A percentile compares a stretch with the other conserved stretches of the same genome.
Evolutionary conservation across 176 grass and related monocot species (phyloP).

Genomic region (Oropetium thomaeum): DNA sequence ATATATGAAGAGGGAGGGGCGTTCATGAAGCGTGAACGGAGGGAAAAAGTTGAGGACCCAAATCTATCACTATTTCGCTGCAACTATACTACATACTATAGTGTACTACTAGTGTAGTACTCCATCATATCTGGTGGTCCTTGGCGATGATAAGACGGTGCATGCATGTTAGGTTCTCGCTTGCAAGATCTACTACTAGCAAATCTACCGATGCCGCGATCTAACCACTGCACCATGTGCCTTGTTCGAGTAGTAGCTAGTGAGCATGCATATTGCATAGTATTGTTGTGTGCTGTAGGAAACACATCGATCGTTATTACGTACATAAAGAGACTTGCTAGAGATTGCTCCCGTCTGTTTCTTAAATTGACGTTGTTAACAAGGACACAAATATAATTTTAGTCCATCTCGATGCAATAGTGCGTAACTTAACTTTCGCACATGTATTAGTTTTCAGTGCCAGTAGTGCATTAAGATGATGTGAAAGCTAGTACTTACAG

Average conservation of each 20-base stretch:
- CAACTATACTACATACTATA: not conserved
- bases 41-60: not conserved
- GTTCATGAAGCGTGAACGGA: slow-evolving; percentile 14
- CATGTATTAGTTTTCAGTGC: too few species aligned
- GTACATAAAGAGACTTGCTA: too few species aligned
- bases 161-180: slow-evolving; percentile 12
- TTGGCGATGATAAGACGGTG: slow-evolving; percentile 8
- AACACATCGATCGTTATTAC: slow-evolving; percentile 23
- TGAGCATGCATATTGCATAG: too few species aligned
- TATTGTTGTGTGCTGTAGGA: slow-evolving; percentile 1
- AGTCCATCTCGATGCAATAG: too few species aligned
- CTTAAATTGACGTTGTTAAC: too few species aligned
- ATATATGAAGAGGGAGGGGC: not conserved
- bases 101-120: not conserved
- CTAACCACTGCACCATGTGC: slow-evolving; percentile 38
- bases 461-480: too few species aligned
- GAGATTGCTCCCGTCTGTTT: too few species aligned
- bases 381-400: too few species aligned
- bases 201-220: too few species aligned
- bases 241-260: slow-evolving; percentile 26
- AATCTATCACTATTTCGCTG: slow-evolving; percentile 9
- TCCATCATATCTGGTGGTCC: not conserved
- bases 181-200: not conserved
- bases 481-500: too few species aligned
- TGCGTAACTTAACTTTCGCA: too few species aligned